Evolutionary conservation across 371 early-diverging fungal species (phyloP).

Genomic region (Mortierella sp.): DNA sequence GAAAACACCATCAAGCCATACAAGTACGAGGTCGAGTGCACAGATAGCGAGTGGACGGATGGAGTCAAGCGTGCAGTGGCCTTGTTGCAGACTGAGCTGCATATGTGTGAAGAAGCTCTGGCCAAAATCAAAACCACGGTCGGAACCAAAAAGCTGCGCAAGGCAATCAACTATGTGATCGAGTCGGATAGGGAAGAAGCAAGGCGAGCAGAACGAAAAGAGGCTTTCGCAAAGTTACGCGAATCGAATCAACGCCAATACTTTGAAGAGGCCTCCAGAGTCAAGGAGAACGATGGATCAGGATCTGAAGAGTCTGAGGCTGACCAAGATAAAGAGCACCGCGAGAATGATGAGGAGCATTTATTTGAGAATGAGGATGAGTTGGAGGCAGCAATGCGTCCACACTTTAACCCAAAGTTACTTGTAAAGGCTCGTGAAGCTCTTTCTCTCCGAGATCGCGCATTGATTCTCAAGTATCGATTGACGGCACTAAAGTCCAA

Average conservation of each 20-base stretch:
- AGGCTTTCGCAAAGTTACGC: conserved; percentile 32
- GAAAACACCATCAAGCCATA: conserved; percentile 98
- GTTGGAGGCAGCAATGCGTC: conserved; percentile 49
- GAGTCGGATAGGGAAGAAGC: conserved; percentile 69
- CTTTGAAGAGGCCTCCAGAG: conserved; percentile 9
- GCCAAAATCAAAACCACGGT: conserved; percentile 79
- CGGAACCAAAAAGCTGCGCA: conserved; percentile 86
- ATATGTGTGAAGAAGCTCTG: conserved; percentile 79
- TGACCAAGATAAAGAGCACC: conserved; percentile 30
- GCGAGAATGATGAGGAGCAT: conserved; percentile 63
- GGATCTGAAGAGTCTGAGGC: conserved; percentile 14
- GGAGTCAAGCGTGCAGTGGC: conserved; percentile 82
- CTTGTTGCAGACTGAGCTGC: conserved; percentile 83
- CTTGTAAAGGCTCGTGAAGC: conserved; percentile 87
- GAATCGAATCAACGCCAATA: conserved; percentile 29
- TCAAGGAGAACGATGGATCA: conserved; percentile 6
- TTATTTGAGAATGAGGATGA: conserved; percentile 41
- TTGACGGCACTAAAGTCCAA: conserved; percentile 82
- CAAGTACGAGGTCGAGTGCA: conserved; percentile 96
- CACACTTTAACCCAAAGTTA: conserved; percentile 77
- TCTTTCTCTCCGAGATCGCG: conserved; percentile 78
- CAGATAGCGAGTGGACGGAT: conserved; percentile 93
- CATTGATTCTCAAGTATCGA: conserved; percentile 83
- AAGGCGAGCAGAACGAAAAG: conserved; percentile 60
- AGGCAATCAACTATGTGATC: conserved; percentile 78